These are phyloP conservation scores for Phaeosphaeriaceae sp. DNA, from an alignment of 2,329 filamentous ascomycete species.

Conservation along the genomic window DNA sequence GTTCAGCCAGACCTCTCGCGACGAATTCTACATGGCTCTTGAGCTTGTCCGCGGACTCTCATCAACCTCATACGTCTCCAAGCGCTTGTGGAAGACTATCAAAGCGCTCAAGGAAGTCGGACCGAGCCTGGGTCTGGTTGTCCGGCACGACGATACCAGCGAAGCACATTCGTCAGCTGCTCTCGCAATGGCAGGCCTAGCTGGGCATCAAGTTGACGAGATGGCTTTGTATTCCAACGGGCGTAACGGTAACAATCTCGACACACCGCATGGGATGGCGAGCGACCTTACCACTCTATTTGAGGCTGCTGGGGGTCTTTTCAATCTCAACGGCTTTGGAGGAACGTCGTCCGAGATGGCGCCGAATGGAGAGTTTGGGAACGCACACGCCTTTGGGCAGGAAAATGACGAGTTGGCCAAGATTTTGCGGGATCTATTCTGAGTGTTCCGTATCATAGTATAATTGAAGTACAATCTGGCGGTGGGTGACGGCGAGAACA, in stretches of 20 bases:
- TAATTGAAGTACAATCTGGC: background rate
- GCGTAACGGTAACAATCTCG: conserved; percentile 43
- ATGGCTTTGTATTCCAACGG: conserved; percentile 58
- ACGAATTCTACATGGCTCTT: conserved; percentile 81
- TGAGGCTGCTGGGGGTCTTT: conserved; percentile 66
- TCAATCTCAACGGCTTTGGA: conserved; percentile 31
- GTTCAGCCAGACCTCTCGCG: conserved; percentile 72
- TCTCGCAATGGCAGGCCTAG: conserved; percentile 71
- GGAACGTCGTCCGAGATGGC: conserved; percentile 40
- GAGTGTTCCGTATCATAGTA: conserved; percentile 13
- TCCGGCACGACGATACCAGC: conserved; percentile 53
- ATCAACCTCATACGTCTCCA: conserved; percentile 74
- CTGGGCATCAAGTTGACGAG: conserved; percentile 68
- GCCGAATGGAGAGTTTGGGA: conserved; percentile 49
- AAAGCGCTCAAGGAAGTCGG: conserved; percentile 75
- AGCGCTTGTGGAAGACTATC: conserved; percentile 77
- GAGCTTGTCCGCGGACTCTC: conserved; percentile 78
- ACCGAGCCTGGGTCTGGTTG: conserved; percentile 69
- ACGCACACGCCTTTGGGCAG: conserved; percentile 55
- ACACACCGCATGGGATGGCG: conserved; percentile 67
- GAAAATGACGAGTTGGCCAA: conserved; percentile 69
- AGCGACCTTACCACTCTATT: conserved; percentile 71
- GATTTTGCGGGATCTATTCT: conserved; percentile 68
- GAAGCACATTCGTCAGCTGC: conserved; percentile 69
- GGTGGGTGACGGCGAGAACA: background rate